These are phyloP conservation scores for Daldinia grandis DNA, from an alignment of 495 filamentous ascomycete genomes.

Conservation along the genomic window DNA sequence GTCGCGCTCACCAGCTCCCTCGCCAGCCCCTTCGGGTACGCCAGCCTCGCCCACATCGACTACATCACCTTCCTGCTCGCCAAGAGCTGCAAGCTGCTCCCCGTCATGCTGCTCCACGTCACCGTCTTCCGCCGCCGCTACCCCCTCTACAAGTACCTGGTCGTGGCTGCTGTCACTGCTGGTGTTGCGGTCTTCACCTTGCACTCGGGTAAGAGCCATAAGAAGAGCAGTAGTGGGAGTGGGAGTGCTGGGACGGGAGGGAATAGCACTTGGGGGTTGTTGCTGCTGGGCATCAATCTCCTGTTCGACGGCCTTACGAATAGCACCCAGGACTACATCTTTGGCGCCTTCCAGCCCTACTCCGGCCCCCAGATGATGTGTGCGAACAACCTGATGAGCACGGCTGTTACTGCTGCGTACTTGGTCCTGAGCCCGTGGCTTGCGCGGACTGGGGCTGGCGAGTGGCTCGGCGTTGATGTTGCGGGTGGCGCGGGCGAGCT, in stretches of 20 bases:
- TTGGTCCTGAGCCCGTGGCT: constrained; percentile 82
- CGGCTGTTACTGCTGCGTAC: constrained; percentile 75
- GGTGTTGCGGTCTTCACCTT: constrained; percentile 97
- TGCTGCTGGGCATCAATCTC: constrained; percentile 89
- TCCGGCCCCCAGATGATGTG: constrained; percentile 99
- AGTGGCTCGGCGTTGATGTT: constrained; percentile 72
- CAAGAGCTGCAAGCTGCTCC: constrained; percentile 96
- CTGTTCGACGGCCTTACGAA: constrained; percentile 97
- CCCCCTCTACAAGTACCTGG: constrained; percentile 95
- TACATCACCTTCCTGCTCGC: constrained; percentile 99
- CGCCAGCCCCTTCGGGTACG: constrained; percentile 94
- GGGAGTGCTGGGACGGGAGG: constrained; percentile 45
- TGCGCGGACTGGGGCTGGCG: constrained; percentile 68
- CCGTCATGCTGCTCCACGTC: constrained; percentile 96
- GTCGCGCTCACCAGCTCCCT: constrained; percentile 89
- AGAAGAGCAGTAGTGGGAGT: constrained; percentile 57
- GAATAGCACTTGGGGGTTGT: constrained; percentile 76
- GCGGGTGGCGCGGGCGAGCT: constrained; percentile 73
- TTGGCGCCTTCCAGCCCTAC: constrained; percentile 76
- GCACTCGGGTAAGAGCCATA: constrained; percentile 70
- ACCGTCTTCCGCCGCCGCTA: constrained; percentile 90
- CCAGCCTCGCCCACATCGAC: constrained; percentile 91
- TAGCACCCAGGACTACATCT: constrained; percentile 95
- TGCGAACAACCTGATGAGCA: constrained; percentile 89
- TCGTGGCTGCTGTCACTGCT: constrained; percentile 86